These are phyloP conservation scores for Stenocarpella maydis DNA, from an alignment of 2,329 filamentous ascomycete species.

Conservation along the genomic window DNA sequence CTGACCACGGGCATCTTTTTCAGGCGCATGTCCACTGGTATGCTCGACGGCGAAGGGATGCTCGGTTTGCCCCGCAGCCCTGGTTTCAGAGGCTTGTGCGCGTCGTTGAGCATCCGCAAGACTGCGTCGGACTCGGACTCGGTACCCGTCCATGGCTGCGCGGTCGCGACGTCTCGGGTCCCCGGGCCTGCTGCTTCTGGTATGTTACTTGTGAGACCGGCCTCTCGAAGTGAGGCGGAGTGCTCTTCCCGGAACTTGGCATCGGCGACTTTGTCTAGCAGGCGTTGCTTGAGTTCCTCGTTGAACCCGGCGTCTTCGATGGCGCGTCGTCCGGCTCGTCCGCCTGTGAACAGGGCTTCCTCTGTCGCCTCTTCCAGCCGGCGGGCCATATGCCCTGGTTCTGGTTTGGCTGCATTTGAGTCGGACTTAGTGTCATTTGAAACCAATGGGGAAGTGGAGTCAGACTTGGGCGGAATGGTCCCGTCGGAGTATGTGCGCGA, in stretches of 20 bases:
- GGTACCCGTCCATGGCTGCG: slow-evolving; percentile 78
- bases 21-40: slow-evolving; percentile 62
- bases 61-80: slow-evolving; percentile 56
- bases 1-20: slow-evolving; percentile 49
- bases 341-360: slow-evolving; percentile 66
- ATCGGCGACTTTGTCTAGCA: slow-evolving; percentile 64
- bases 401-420: slow-evolving; percentile 27
- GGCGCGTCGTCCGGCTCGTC: slow-evolving; percentile 65
- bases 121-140: slow-evolving; percentile 80
- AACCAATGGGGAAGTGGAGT: background rate
- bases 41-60: slow-evolving; percentile 47
- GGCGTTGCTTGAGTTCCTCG: slow-evolving; percentile 65
- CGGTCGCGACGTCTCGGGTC: slow-evolving; percentile 72
- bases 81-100: slow-evolving; percentile 72
- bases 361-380: slow-evolving; percentile 70
- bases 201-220: slow-evolving; percentile 47
- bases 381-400: slow-evolving; percentile 60
- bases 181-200: slow-evolving; percentile 70
- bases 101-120: slow-evolving; percentile 84
- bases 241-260: slow-evolving; percentile 63
- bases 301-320: slow-evolving; percentile 71
- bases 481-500: slow-evolving; percentile 25
- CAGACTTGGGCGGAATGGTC: background rate
- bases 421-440: background rate
- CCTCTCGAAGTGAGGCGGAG: slow-evolving; percentile 57